Base-by-base conservation (phyloP, 179 eudicot species). In the Amaranthus tricolor region DNA sequence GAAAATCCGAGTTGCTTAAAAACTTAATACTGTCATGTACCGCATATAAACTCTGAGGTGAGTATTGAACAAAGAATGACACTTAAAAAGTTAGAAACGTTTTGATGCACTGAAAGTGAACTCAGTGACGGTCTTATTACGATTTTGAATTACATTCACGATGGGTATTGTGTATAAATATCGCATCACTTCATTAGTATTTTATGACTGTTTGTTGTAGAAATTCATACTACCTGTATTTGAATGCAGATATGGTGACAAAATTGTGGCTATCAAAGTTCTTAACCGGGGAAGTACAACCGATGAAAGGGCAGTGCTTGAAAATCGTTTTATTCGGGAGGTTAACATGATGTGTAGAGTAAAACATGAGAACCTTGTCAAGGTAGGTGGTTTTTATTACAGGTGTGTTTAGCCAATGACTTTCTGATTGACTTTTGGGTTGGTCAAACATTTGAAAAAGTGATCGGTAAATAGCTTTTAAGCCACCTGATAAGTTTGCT, bases 271-370 rank as follows among this genome's bases (percentile, higher is more conserved):
- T 2, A 87, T 94, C 60, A 94, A 94, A 78, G 98, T 94, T 78
- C 97, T 94, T 53, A 84, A 89, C 72, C 86, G 87, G 76, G 98
- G 98, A 45, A 87, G 82, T 57, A 94, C 87, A 60, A 58, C 85
- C 17, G 95, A 92, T 54, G 98, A 92, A 81, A 86, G 85, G 80
- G 81, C 81, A 76, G 82, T 87, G 51, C 94, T 92, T 72, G 96
- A 94, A 83, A 71, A 85, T 74, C 91, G 98, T 64, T 94, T 94
- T 84, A 85, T 88, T 66, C 86, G 97, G 72, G 98, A 94, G 80
- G 98, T 94, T 72, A 85, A 81, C 73, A 94, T 94, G 98, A 94
- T 94, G 98, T 88, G 89, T 48, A 83, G 85, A 83, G 98, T 94
- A 44, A 90, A 90, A 72, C 98, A 94, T 79, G 90, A 85, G 45